Evolutionary conservation across 768 basidiomycete species (phyloP).

Genomic region (Mrakia blollopis): DNA sequence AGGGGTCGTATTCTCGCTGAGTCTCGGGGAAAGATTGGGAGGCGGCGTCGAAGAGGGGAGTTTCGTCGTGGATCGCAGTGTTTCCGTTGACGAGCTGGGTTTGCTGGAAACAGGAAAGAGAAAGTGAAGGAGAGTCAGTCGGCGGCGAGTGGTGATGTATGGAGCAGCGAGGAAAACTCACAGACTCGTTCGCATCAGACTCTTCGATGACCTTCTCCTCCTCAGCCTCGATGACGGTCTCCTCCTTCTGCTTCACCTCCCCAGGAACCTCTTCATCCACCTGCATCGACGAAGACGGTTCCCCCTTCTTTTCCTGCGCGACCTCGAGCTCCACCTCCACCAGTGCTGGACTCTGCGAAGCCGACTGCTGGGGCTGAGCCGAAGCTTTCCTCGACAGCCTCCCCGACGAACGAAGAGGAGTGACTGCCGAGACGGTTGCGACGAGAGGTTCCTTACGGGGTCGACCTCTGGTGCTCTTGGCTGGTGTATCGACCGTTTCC

Average conservation of each 20-base stretch:
- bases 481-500: not conserved
- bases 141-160: no score
- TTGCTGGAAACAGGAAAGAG: not conserved
- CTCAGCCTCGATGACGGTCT: not conserved
- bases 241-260: not conserved
- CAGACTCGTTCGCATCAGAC: not conserved
- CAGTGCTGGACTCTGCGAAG: not conserved
- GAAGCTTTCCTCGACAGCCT: slow-evolving; percentile 13
- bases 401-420: slow-evolving; percentile 1
- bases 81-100: not conserved
- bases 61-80: not conserved
- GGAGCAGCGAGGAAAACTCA: not conserved
- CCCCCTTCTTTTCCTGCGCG: not conserved
- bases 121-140: not conserved
- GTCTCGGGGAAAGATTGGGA: not conserved
- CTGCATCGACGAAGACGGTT: not conserved
- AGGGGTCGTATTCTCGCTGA: slow-evolving; percentile 1
- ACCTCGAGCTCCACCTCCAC: not conserved
- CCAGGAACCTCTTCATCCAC: not conserved
- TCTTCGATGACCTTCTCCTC: not conserved
- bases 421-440: not conserved
- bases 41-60: not conserved
- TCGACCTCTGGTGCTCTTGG: not conserved
- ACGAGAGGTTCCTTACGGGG: not conserved
- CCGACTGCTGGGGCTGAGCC: not conserved